Evolutionary conservation across 805 yeast genomes (phyloP).

Genomic region (Clavispora carvajalis): DNA sequence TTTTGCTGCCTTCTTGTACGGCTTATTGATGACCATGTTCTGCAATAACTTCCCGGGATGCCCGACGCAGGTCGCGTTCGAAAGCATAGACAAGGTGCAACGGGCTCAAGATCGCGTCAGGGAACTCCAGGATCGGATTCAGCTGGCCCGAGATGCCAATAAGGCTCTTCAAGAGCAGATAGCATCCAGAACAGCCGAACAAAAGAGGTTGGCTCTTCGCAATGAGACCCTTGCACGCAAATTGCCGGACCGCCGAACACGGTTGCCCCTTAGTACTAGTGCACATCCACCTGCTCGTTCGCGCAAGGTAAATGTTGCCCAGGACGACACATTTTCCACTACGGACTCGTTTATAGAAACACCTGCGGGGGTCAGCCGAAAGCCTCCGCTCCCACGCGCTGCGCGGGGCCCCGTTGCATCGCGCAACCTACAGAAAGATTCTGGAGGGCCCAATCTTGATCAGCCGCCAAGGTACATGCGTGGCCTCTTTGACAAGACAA

Average conservation of each 20-base stretch:
- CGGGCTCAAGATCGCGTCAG: slow-evolving; percentile 13
- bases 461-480: slow-evolving; percentile 41
- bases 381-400: slow-evolving; percentile 15
- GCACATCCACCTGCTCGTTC: neutral
- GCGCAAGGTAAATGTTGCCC: slow-evolving; percentile 10
- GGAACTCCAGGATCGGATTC: slow-evolving; percentile 17
- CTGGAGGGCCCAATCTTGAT: slow-evolving; percentile 30
- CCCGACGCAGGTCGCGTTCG: slow-evolving; percentile 32
- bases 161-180: slow-evolving; percentile 1
- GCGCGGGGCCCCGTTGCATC: slow-evolving; percentile 2
- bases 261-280: neutral
- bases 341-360: slow-evolving; percentile 25
- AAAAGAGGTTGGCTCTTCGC: neutral
- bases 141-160: slow-evolving; percentile 19
- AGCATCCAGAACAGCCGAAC: neutral
- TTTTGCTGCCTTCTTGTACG: slow-evolving; percentile 70
- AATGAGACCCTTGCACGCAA: neutral
- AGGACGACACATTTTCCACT: slow-evolving; percentile 23
- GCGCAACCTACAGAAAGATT: neutral
- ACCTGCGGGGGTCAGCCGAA: slow-evolving; percentile 13
- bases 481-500: slow-evolving; percentile 27
- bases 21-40: slow-evolving; percentile 81
- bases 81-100: slow-evolving; percentile 17
- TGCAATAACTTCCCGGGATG: slow-evolving; percentile 65
- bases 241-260: neutral